phyloP scores from a whole-genome alignment of 352 stramenopile species.

The Globisporangium megalacanthum region DNA sequence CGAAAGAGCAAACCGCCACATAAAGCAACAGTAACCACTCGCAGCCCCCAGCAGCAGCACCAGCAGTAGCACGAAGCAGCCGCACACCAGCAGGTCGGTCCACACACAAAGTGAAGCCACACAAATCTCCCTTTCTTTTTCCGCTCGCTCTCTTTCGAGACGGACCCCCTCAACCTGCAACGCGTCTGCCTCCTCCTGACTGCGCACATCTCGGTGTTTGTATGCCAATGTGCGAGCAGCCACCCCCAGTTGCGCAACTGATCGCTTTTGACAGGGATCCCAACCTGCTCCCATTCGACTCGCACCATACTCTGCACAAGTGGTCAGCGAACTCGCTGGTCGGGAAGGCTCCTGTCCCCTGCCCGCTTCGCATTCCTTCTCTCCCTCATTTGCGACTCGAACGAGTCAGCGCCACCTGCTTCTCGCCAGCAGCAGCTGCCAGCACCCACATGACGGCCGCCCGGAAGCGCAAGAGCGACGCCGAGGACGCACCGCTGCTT shows the following conservation, averaged over 20 bases:
- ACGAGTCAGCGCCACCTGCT: slow-evolving; percentile 3
- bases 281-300: not conserved
- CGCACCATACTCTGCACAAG: not conserved
- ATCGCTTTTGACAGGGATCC: not conserved
- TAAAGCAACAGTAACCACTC: not conserved
- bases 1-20: too few species aligned
- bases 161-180: not conserved
- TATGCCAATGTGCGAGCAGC: slow-evolving; percentile 1
- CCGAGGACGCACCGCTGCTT: slow-evolving; percentile 9
- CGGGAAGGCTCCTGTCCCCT: not conserved
- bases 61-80: too few species aligned
- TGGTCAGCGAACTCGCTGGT: not conserved
- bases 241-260: slow-evolving; percentile 1
- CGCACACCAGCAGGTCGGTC: not conserved
- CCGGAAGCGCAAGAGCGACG: slow-evolving; percentile 60
- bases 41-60: too few species aligned
- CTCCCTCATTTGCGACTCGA: not conserved
- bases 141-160: slow-evolving; percentile 1
- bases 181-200: not conserved
- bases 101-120: not conserved
- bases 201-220: slow-evolving; percentile 2
- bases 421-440: not conserved
- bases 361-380: not conserved
- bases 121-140: not conserved
- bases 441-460: not conserved